Conservation (phyloP, 139 green algal genomes). For the Asterochloris sp. region DNA sequence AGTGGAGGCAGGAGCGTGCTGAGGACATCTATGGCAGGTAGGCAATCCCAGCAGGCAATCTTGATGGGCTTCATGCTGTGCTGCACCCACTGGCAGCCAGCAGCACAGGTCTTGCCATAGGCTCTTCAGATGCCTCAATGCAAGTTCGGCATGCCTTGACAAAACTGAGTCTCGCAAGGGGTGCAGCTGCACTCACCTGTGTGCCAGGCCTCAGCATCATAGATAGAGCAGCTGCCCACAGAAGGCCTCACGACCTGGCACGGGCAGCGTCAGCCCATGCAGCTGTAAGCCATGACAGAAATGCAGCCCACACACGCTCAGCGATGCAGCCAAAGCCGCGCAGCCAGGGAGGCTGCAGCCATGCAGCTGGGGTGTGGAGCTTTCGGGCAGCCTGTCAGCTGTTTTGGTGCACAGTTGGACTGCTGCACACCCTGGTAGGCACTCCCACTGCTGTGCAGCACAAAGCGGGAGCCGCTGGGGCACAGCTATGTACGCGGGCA, state of each 20-base stretch:
- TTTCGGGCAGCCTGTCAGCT: neutral
- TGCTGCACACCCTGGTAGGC: neutral
- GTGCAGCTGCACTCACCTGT: neutral
- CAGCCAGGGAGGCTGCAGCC: too few species aligned
- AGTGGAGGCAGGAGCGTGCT: constrained; percentile 54
- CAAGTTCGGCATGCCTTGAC: neutral
- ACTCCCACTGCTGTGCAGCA: constrained; percentile 26
- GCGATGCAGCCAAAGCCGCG: too few species aligned
- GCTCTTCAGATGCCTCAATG: too few species aligned
- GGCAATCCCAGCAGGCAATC: neutral
- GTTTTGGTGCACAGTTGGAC: neutral
- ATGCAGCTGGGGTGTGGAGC: neutral
- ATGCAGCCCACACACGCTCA: too few species aligned
- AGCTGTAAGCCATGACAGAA: too few species aligned
- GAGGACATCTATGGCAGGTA: constrained; percentile 66
- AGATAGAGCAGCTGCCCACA: neutral
- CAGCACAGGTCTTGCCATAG: too few species aligned
- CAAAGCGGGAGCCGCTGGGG: constrained; percentile 60
- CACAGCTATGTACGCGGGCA: constrained; percentile 48
- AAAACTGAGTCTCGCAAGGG: neutral
- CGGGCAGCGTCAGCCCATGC: neutral
- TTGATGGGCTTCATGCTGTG: neutral
- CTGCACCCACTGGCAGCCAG: neutral
- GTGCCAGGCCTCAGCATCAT: neutral
- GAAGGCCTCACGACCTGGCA: neutral